A percentile compares a stretch with the other conserved stretches of the same genome.
phyloP scores from a whole-genome alignment of 352 stramenopile genomes.

The Globisporangium rhizosaccharum region DNA sequence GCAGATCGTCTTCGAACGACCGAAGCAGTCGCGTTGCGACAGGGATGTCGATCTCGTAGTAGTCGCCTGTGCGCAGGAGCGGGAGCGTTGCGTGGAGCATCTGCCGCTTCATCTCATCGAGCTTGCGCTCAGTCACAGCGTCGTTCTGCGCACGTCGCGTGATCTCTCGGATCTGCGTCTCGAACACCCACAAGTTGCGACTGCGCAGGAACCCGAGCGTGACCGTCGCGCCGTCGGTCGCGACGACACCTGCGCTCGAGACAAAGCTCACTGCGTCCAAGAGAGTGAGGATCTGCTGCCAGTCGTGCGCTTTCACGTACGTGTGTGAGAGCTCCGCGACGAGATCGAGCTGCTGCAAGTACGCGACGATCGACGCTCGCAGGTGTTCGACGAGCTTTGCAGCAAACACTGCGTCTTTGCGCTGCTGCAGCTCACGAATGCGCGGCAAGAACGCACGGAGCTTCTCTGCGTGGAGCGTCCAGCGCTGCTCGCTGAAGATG shows the following conservation, averaged over 20 bases:
- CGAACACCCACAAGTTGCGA: constrained; percentile 42
- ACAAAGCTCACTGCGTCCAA: constrained; percentile 49
- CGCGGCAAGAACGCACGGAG: constrained; percentile 30
- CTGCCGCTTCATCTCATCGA: constrained; percentile 54
- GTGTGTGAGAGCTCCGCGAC: constrained; percentile 47
- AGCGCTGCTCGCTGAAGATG: constrained; percentile 63
- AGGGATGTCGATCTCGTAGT: constrained; percentile 36
- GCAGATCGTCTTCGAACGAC: constrained; percentile 47
- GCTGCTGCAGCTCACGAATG: constrained; percentile 28
- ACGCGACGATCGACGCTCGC: constrained; percentile 25
- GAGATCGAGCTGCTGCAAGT: constrained; percentile 39
- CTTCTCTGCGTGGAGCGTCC: constrained; percentile 31
- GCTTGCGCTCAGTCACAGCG: constrained; percentile 41
- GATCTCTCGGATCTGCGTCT: constrained; percentile 57
- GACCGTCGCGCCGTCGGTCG: constrained; percentile 42
- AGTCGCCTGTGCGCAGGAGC: constrained; percentile 35
- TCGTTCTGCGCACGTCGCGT: constrained; percentile 48
- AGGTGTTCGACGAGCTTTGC: constrained; percentile 34
- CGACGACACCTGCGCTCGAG: constrained; percentile 36
- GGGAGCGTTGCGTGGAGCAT: constrained; percentile 33
- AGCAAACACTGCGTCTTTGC: constrained; percentile 20
- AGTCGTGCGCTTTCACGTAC: constrained; percentile 49
- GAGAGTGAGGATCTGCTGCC: constrained; percentile 50
- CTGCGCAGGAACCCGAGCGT: constrained; percentile 49
- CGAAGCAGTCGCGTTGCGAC: constrained; percentile 26